A percentile compares a stretch with the other conserved stretches of the same genome.
Conservation (phyloP, 352 stramenopile genomes). For the Elongisporangium senticosum region DNA sequence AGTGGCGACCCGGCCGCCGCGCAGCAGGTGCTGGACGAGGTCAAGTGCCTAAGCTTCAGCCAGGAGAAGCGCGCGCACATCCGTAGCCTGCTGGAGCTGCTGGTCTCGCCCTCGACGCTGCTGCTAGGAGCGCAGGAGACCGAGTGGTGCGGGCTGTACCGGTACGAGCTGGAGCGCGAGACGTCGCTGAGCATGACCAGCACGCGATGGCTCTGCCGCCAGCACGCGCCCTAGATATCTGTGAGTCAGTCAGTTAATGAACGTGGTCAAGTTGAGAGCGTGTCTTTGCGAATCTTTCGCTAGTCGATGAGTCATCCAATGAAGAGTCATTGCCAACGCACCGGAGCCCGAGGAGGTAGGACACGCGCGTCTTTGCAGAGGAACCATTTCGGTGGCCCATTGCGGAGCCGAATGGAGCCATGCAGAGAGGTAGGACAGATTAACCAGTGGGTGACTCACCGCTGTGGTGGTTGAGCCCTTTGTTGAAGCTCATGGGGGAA, state of each 20-base stretch:
- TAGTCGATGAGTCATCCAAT: not conserved
- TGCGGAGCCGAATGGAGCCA: not conserved
- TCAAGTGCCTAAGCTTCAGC: slow-evolving; percentile 49
- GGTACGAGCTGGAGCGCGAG: slow-evolving; percentile 23
- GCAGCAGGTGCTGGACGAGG: slow-evolving; percentile 44
- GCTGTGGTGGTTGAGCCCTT: too few species aligned
- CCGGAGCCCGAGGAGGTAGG: not conserved
- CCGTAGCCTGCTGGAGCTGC: slow-evolving; percentile 46
- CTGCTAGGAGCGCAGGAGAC: slow-evolving; percentile 5
- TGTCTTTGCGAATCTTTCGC: not conserved
- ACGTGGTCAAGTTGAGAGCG: too few species aligned
- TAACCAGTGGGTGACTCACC: too few species aligned
- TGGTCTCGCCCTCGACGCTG: slow-evolving; percentile 10
- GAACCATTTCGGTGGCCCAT: not conserved
- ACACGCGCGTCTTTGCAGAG: not conserved
- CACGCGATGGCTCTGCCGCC: slow-evolving; percentile 44
- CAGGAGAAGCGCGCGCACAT: slow-evolving; percentile 60
- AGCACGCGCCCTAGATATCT: slow-evolving; percentile 12
- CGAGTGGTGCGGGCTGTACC: slow-evolving; percentile 33
- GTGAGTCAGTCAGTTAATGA: not conserved
- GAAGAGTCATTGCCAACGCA: not conserved
- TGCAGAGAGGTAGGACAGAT: not conserved
- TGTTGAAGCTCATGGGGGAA: too few species aligned
- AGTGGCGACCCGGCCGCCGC: slow-evolving; percentile 22
- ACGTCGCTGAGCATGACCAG: slow-evolving; percentile 9